These are phyloP conservation scores for Protomyces gravidus DNA, from an alignment of 1,139 yeast species.

Conservation along the genomic window DNA sequence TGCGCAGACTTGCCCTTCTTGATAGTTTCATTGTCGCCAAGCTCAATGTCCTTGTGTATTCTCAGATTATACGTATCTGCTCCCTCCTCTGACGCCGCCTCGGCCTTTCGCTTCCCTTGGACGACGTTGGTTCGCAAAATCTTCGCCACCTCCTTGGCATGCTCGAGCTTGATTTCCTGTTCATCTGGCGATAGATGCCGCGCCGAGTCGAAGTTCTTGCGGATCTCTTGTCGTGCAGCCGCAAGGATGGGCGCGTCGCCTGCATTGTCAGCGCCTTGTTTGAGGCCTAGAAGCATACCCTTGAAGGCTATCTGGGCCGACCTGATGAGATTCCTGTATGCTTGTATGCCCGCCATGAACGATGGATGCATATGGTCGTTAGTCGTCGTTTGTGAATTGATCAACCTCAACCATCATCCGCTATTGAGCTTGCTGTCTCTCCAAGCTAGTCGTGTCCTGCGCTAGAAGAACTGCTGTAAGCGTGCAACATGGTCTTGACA, in stretches of 20 bases:
- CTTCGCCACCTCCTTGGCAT: conserved; percentile 63
- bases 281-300: conserved; percentile 18
- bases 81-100: conserved; percentile 38
- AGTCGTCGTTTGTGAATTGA: too few species aligned
- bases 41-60: conserved; percentile 75
- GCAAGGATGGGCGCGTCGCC: conserved; percentile 32
- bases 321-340: conserved; percentile 34
- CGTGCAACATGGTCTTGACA: conserved; percentile 12
- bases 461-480: too few species aligned
- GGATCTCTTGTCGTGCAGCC: conserved; percentile 65
- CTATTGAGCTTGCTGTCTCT: too few species aligned
- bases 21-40: conserved; percentile 77
- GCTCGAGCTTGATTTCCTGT: conserved; percentile 45
- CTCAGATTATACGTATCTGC: conserved; percentile 45
- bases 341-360: conserved; percentile 16
- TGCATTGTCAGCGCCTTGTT: conserved; percentile 37
- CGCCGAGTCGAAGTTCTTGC: conserved; percentile 51
- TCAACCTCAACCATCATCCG: too few species aligned
- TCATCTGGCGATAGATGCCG: conserved; percentile 49
- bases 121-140: conserved; percentile 72
- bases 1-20: conserved; percentile 38
- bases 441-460: too few species aligned
- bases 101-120: conserved; percentile 60
- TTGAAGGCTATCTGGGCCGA: conserved; percentile 34
- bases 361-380: too few species aligned